Base-by-base conservation (phyloP, 306 rosid species). In the Cucurbita argyrosperma region DNA sequence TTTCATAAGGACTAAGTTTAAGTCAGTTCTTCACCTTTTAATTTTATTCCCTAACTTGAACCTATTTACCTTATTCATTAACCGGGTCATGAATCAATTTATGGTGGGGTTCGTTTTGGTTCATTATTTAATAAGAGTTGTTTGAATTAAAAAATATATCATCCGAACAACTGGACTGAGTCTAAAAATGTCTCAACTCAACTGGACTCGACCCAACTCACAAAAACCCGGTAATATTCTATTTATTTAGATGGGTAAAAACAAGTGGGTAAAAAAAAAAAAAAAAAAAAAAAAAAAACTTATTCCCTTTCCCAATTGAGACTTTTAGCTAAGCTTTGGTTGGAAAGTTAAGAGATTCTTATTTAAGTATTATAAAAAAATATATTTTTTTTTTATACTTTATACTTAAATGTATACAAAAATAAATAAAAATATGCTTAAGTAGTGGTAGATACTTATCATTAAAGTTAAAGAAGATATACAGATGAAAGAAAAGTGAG, bases 401-500 rank as follows among this genome's bases (percentile, higher is more conserved):
- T 62, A 37, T 62, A 62, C 49, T 14, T 64, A 1, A 40, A 42
- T 64, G 26, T n/a, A 64, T 18, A 40, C 8, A 64, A 1, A 7
- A 42, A 16, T 1, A 42, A 64, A 8, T 11, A 11, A 11, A 21
- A 35, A 62, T 62, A 64, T 64, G 35, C 71, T 64, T 64, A 64
- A 64, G 50, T 42, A 64, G 71, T 64, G 71, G 71, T 42, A 64
- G 71, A 64, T 64, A 64, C 71, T 64, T 42, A 18, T 64, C 51
- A 64, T 64, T 64, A 42, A 64, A 64, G 71, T 42, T 64, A 40
- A 64, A 64, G 42, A 64, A 64, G 71, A 64, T 64, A 40, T 64
- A 64, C 71, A 8, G 71, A 64, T 42, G 11, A 42, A 18, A 64
- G 35, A 18, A 42, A 64, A 64, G 52, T 50, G 43, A 78, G 77